Evolutionary conservation across 2,329 filamentous ascomycete genomes (phyloP), one percentile per base, ranked within the genome.

Genomic region (Trichoderma atroviride): DNA sequence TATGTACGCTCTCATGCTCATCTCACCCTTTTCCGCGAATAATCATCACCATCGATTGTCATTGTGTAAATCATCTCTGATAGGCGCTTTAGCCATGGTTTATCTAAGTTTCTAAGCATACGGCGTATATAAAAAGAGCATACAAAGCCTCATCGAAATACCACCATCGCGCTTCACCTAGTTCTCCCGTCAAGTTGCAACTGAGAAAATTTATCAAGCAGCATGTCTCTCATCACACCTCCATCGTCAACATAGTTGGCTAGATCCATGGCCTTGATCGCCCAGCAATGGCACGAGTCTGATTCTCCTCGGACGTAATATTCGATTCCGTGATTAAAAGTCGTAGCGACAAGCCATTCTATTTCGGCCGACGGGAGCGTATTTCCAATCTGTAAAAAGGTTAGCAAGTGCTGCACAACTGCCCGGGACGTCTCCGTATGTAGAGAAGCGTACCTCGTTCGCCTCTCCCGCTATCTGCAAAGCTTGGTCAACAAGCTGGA

Each of bases 311-410:
- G 81, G 14, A 85, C 83, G 73, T 88, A 89, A n/a, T 87, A 83
- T 74, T 94, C 91, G 5, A 93, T 82, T 0, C 87, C 89, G 70
- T 89, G 88, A 73, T 94, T 94, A 78, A 91, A 93, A 0, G 87
- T 81, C 6, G 85, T 88, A 0, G 87, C 87, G 0, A 88, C 87
- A n/a, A 96, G 85, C 90, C 91, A 96, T 74, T 93, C 89, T 1
- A 94, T 79, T 75, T 96, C 92, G 4, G 86, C 84, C 0, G 81
- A 74, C 0, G 92, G 91, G 75, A 92, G 92, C 0, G 80, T 77
- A 1, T 81, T 76, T 27, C 81, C 73, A n/a, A 75, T 79, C 81
- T 84, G 58, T 35, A 68, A n/a, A 43, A 10, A 3, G 24, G 5
- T 22, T 47, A 22, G 24, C 0, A 3, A 33, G 33, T 1, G 5